A percentile compares a stretch with the other conserved stretches of the same genome.
Evolutionary conservation across 2,329 filamentous ascomycete species (phyloP).

Genomic region (Trichoderma sp.): DNA sequence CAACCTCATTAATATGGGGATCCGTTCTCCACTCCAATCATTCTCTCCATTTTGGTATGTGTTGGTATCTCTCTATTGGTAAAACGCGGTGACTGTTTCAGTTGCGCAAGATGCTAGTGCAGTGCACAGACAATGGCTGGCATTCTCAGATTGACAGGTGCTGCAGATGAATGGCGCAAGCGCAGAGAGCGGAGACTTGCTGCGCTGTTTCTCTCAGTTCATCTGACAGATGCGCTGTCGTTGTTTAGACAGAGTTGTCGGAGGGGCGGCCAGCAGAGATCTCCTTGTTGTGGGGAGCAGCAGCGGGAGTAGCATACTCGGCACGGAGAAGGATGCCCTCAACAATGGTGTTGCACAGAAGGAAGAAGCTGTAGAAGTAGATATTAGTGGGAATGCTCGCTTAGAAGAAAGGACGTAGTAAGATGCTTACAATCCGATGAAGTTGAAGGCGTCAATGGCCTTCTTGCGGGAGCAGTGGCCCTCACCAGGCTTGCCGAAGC

Average conservation of each 20-base stretch:
- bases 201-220: background rate
- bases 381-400: background rate
- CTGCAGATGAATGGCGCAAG: background rate
- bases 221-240: background rate
- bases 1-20: slow-evolving; percentile 10
- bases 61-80: slow-evolving; percentile 5
- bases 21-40: background rate
- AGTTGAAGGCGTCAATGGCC: slow-evolving; percentile 26
- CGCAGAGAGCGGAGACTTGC: background rate
- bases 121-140: background rate
- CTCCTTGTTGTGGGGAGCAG: slow-evolving; percentile 4
- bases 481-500: background rate
- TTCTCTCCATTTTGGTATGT: background rate
- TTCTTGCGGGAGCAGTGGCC: slow-evolving; percentile 24
- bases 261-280: background rate
- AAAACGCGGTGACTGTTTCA: background rate
- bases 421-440: slow-evolving; percentile 27
- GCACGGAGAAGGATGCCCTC: slow-evolving; percentile 18
- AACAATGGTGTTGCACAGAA: slow-evolving; percentile 22
- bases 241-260: background rate
- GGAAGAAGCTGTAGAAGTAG: slow-evolving; percentile 21
- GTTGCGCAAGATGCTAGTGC: background rate
- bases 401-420: too few relatives aligned
- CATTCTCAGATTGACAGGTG: background rate
- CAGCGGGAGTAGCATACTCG: background rate